Evolutionary conservation across 148 eudicot species (phyloP), one percentile per base, ranked within the genome.

Genomic region (Diospyros lotus): DNA sequence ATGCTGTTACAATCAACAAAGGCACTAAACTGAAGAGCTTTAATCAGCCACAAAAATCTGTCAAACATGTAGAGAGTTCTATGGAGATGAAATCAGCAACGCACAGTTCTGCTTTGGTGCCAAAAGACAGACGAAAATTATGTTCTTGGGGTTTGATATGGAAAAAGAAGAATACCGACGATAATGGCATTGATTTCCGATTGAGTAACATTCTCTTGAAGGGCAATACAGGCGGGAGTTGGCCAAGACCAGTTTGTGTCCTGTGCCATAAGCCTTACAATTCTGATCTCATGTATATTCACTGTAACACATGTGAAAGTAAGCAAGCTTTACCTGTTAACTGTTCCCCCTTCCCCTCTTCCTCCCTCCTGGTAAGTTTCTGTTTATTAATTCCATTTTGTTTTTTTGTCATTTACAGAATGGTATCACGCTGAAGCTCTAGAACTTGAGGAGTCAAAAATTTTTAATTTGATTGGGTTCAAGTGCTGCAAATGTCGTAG

Each of bases 341-440:
- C 64, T 11, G 42, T 45, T n/a, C 61, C 50, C 45, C n/a, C 66
- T 40, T 0, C 39, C 73, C n/a, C 13, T 46, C 3, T 71, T 58
- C n/a, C 60, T 48, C 53, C 28, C 38, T 17, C 65, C 61, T 72
- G 41, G 44, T 11, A 28, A 28, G 69, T 15, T 28, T 43, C 28
- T 52, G 51, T 46, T 58, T 4, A 1, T 75, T 14, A 46, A 43
- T 52, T 61, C 14, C 76, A 63, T 1, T 66, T 6, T 66, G 58
- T 12, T 74, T 72, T 58, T 68, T 54, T 55, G n/a, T 73, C 53
- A 54, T 74, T 68, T 88, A 84, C 96, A 95, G 99, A 83, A 74
- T 95, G 99, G 99, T 89, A 74, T 80, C 99, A 95, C 84, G 90
- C 95, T 79, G 97, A 91, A 58, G 90, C 97, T 46, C 75, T 95